A percentile compares a stretch with the other conserved stretches of the same genome.
Evolutionary conservation across 495 filamentous ascomycete species (phyloP).

Genomic region (Hypoxylon crocopeplum): DNA sequence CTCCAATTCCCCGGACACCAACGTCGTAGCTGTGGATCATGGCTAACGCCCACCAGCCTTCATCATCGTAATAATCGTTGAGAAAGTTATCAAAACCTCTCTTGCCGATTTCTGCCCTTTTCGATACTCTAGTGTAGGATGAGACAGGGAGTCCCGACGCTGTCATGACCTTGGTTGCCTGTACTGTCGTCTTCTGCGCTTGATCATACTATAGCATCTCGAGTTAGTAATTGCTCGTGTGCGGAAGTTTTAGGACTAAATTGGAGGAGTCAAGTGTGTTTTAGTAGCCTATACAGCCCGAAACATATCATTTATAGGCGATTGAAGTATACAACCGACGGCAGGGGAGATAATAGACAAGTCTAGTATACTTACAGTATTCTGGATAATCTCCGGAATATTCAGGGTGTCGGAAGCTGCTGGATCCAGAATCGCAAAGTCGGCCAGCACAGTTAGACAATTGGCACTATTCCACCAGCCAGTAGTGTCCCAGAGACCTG

Average conservation of each 20-base stretch:
- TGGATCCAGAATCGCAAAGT: constrained; percentile 58
- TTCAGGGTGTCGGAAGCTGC: constrained; percentile 38
- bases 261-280: not conserved
- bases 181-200: constrained; percentile 45
- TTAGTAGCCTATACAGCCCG: not conserved
- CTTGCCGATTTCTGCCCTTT: constrained; percentile 21
- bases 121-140: constrained; percentile 38
- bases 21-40: constrained; percentile 70
- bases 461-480: constrained; percentile 85
- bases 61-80: constrained; percentile 73
- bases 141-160: constrained; percentile 41
- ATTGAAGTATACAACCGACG: not conserved
- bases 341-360: not conserved
- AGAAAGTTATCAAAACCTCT: constrained; percentile 58
- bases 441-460: constrained; percentile 66
- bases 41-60: constrained; percentile 76
- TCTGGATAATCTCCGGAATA: constrained; percentile 48
- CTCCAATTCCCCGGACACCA: constrained; percentile 48
- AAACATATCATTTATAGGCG: not conserved
- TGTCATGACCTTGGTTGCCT: constrained; percentile 42
- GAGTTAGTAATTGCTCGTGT: constrained; percentile 1
- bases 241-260: too few species aligned
- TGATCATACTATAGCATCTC: constrained; percentile 30
- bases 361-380: constrained; percentile 43
- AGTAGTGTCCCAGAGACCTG: constrained; percentile 69